phyloP scores from a whole-genome alignment of 129 eudicot species.

The Chrysanthemum lavandulifolium region DNA sequence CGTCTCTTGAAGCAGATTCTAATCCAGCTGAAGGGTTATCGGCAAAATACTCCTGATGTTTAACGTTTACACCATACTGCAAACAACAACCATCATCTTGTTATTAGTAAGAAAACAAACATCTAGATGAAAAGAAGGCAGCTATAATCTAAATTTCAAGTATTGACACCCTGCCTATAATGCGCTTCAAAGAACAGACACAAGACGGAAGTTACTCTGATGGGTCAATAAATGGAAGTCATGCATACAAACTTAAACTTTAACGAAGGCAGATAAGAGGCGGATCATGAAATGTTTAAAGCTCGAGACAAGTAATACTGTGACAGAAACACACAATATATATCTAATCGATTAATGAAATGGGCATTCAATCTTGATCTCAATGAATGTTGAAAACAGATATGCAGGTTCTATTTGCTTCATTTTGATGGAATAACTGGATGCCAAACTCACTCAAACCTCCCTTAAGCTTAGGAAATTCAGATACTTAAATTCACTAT shows the following conservation, averaged over 20 bases:
- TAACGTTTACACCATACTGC: conserved; percentile 90
- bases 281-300: too few species aligned
- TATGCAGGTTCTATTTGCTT: background rate
- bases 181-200: too few species aligned
- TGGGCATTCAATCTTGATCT: too few species aligned
- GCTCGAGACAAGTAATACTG: too few species aligned
- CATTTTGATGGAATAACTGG: background rate
- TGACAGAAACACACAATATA: too few species aligned
- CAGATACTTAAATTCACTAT: background rate
- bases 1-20: conserved; percentile 74
- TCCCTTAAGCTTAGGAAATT: background rate
- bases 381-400: too few species aligned
- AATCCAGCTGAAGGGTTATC: conserved; percentile 93
- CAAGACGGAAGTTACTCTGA: too few species aligned
- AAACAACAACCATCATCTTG: conserved; percentile 7
- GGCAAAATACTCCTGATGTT: conserved; percentile 93
- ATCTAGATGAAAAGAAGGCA: background rate
- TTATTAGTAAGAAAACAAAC: background rate
- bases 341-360: too few species aligned
- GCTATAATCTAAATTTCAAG: background rate
- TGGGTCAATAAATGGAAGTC: too few species aligned
- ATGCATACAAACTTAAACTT: too few species aligned
- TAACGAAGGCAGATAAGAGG: too few species aligned
- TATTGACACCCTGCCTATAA: background rate
- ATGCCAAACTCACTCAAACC: background rate